phyloP scores from a whole-genome alignment of 257 asterid species.

The Solanum virginianum region DNA sequence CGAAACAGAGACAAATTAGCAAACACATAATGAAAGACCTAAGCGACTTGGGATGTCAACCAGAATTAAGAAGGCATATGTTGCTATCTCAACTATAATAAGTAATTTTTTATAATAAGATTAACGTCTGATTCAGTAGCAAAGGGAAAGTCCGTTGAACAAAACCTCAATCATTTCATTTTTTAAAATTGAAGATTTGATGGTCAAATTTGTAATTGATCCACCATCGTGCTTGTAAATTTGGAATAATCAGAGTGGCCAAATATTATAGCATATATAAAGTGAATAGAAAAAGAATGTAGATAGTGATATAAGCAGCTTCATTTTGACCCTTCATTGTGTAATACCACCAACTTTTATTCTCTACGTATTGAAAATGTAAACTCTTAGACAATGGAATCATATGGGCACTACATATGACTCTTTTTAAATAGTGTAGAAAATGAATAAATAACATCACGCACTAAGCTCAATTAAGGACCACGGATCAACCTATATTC shows the following conservation, averaged over 20 bases:
- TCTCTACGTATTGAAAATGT: not conserved
- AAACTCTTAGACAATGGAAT: not conserved
- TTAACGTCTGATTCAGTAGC: not conserved
- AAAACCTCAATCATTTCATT: not conserved
- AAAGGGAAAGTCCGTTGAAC: not conserved
- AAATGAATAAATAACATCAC: not conserved
- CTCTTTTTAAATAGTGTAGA: not conserved
- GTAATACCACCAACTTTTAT: not conserved
- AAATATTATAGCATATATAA: too few species aligned
- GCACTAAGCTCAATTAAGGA: not conserved
- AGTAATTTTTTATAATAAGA: not conserved
- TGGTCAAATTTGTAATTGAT: not conserved
- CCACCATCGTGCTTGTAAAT: not conserved
- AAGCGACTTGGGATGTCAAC: not conserved
- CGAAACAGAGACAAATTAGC: not conserved
- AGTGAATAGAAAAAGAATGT: not conserved
- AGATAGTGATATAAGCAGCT: not conserved
- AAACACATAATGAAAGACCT: not conserved
- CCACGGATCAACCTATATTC: not conserved
- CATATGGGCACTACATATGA: not conserved
- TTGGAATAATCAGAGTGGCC: not conserved
- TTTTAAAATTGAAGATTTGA: not conserved
- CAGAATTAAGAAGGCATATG: not conserved
- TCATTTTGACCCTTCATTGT: not conserved
- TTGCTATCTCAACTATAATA: not conserved